phyloP scores from a whole-genome alignment of 2,329 filamentous ascomycete species.

The Apiospora saccharicola region DNA sequence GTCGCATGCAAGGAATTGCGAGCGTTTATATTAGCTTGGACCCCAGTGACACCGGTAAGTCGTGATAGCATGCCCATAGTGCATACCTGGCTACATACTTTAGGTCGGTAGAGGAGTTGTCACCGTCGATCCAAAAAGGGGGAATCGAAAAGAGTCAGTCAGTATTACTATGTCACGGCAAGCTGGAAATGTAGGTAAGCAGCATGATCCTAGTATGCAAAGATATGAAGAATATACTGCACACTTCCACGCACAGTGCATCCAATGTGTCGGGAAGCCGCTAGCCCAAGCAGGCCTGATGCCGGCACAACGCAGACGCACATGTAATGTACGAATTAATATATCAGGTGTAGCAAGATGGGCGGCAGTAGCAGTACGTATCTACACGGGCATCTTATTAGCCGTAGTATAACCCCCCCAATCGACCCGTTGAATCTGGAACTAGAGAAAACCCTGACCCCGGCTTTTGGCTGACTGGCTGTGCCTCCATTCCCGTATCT shows the following conservation, averaged over 20 bases:
- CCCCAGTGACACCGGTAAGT: not conserved
- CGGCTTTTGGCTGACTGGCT: conserved; percentile 12
- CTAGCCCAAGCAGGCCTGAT: conserved; percentile 27
- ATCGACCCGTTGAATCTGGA: conserved; percentile 23
- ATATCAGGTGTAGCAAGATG: conserved; percentile 3
- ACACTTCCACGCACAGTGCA: conserved; percentile 25
- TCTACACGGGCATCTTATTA: not conserved
- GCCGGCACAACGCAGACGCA: conserved; percentile 22
- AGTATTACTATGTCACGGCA: not conserved
- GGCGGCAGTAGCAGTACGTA: not conserved
- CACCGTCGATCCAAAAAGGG: not conserved
- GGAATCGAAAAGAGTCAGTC: not conserved
- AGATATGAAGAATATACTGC: not conserved
- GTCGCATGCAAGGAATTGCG: conserved; percentile 17
- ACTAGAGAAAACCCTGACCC: conserved; percentile 20
- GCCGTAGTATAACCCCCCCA: conserved; percentile 19
- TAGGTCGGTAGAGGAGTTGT: not conserved
- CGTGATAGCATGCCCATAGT: not conserved
- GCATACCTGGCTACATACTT: no score
- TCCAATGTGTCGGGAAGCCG: conserved; percentile 29
- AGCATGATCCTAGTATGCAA: not conserved
- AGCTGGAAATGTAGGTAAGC: no score
- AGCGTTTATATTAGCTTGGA: not conserved
- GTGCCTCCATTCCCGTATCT: not conserved
- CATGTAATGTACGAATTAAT: conserved; percentile 22